Conservation (phyloP, 768 basidiomycete genomes). For the Sistotremastrum niveocremeum region DNA sequence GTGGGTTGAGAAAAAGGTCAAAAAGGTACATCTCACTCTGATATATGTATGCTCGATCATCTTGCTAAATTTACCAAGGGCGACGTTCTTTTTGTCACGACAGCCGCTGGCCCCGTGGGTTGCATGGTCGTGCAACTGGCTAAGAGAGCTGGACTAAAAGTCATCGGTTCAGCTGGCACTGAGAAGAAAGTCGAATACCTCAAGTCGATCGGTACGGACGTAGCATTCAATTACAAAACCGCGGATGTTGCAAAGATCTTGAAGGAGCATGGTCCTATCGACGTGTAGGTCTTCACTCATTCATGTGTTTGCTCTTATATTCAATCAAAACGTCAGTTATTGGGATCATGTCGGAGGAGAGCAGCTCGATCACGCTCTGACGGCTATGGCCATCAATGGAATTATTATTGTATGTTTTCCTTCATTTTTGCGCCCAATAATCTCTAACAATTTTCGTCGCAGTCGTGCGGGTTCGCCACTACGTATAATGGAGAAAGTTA, state of each 20-base stretch:
- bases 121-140: slow-evolving; percentile 22
- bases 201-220: slow-evolving; percentile 21
- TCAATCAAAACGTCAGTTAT: slow-evolving; percentile 18
- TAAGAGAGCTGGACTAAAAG: slow-evolving; percentile 26
- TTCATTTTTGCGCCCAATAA: background rate
- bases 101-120: slow-evolving; percentile 16
- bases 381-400: slow-evolving; percentile 28
- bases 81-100: slow-evolving; percentile 23
- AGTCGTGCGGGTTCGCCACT: slow-evolving; percentile 19
- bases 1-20: slow-evolving; percentile 13
- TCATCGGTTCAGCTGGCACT: slow-evolving; percentile 28
- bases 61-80: slow-evolving; percentile 9
- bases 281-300: slow-evolving; percentile 13
- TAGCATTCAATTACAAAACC: slow-evolving; percentile 24
- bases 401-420: slow-evolving; percentile 29
- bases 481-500: slow-evolving; percentile 17
- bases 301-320: background rate
- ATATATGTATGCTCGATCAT: background rate
- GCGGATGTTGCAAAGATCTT: slow-evolving; percentile 17
- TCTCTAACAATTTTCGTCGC: background rate
- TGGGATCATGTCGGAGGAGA: slow-evolving; percentile 53
- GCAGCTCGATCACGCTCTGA: slow-evolving; percentile 41
- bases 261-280: slow-evolving; percentile 21
- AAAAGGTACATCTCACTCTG: slow-evolving; percentile 7
- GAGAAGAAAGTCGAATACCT: slow-evolving; percentile 28